These are phyloP conservation scores for Discostella stelligeroides DNA, from an alignment of 108 stramenopile genomes.

Conservation along the genomic window DNA sequence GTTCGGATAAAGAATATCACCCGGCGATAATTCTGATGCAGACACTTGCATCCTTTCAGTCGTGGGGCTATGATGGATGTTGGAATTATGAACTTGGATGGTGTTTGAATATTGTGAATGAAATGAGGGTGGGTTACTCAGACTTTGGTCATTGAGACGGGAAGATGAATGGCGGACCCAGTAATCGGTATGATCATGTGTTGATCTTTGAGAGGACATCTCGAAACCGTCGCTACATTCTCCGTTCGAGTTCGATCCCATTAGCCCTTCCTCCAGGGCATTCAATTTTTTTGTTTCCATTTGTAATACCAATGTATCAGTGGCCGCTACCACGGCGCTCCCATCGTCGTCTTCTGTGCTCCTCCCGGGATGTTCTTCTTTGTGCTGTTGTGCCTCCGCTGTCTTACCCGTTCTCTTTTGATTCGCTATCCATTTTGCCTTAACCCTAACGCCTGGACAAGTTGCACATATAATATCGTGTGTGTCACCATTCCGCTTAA, in stretches of 20 bases:
- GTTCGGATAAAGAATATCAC: too few relatives aligned
- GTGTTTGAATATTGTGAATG: not conserved
- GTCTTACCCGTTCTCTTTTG: slow-evolving; percentile 25
- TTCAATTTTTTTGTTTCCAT: slow-evolving; percentile 7
- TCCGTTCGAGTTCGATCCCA: not conserved
- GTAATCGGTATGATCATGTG: slow-evolving; percentile 18
- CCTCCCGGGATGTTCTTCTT: not conserved
- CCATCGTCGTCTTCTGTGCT: too few relatives aligned
- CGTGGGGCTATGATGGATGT: not conserved
- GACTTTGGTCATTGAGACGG: not conserved
- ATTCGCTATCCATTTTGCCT: slow-evolving; percentile 27
- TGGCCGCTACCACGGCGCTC: not conserved
- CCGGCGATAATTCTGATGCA: too few relatives aligned
- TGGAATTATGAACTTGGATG: slow-evolving; percentile 2
- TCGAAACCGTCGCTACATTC: slow-evolving; percentile 5
- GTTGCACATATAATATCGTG: slow-evolving; percentile 28
- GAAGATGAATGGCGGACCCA: slow-evolving; percentile 31
- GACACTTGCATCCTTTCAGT: too few relatives aligned
- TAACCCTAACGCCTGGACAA: slow-evolving; percentile 36
- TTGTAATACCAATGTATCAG: not conserved
- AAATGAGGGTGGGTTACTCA: slow-evolving; percentile 4
- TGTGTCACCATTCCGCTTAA: slow-evolving; percentile 13
- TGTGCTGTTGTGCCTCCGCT: not conserved
- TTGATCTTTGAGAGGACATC: not conserved
- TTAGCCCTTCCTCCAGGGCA: slow-evolving; percentile 4